Conservation (phyloP, 331 rosid genomes). For the Telfairia occidentalis region DNA sequence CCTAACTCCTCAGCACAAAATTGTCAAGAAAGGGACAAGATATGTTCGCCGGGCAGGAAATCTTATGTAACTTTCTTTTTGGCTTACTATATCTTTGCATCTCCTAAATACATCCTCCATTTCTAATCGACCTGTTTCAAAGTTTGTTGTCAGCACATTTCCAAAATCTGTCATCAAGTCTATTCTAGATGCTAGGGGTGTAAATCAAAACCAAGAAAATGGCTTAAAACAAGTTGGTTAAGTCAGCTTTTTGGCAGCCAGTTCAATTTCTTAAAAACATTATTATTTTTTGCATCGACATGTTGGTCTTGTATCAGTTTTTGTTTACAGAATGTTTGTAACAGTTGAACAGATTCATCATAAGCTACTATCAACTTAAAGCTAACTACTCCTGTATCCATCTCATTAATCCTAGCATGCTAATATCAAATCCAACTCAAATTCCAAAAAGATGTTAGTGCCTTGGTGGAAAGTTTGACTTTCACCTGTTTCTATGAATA, state of each 20-base stretch:
- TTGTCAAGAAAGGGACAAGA: neutral
- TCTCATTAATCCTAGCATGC: neutral
- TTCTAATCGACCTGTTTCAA: neutral
- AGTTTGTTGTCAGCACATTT: neutral
- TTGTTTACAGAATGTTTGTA: neutral
- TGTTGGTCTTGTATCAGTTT: neutral
- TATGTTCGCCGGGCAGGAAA: neutral
- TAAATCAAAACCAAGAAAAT: neutral
- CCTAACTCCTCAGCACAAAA: neutral
- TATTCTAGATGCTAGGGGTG: neutral
- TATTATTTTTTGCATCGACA: too few species aligned
- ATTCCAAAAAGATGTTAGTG: neutral
- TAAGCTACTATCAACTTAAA: neutral
- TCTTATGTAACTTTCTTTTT: neutral
- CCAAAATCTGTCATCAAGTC: neutral
- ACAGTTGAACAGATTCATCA: neutral
- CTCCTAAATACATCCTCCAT: neutral
- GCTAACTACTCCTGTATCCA: neutral
- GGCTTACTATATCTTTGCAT: neutral
- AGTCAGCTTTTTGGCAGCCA: neutral
- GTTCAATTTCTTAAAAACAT: neutral
- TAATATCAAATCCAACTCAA: neutral
- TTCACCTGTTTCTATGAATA: neutral
- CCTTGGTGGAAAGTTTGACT: neutral
- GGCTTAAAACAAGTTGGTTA: neutral